Base-by-base conservation (phyloP, 2,329 filamentous ascomycete genomes). In the Remersonia thermophila region DNA sequence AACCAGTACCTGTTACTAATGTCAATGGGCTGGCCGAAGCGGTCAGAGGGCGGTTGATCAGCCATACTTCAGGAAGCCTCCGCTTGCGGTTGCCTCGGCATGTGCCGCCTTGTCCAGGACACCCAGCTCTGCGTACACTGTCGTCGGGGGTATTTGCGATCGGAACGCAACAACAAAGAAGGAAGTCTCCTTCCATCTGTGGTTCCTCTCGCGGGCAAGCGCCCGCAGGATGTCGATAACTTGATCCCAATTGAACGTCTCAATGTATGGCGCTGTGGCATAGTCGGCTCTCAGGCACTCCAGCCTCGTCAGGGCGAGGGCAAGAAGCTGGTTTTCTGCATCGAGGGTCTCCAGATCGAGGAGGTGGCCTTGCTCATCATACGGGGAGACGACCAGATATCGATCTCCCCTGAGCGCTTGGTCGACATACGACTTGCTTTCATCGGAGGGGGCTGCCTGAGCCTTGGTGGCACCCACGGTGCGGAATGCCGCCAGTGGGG, bases 111-210 rank as follows among this genome's bases (percentile, higher is more conserved):
- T 77, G 58, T 94, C 87, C 23, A 94, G 67, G 17, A 68, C 66
- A 28, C 77, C 77, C 27, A 94, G 68, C 40, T 80, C 67, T 9
- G 71, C 71, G 40, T 75, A 74, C 43, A 84, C 74, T 1, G 79
- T 80, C 10, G 66, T 71, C 2, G 70, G 65, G 27, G 77, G 75
- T 38, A 94, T 73, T 45, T 67, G 71, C 5, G 82, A 89, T 12
- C 83, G 72, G 59, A 94, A 94, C 4, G 79, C 79, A 28, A 94
- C 85, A 38, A 91, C 77, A 59, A 89, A 93, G 62, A 89, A 93
- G 18, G 64, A 67, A 33, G 67, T 70, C 40, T 68, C 62, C 36
- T 63, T 69, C 75, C 81, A 89, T 2, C 39, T 42, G 44, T 69
- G 59, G 5, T 59, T 59, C 10, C 67, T 66, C 7, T 59, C 54